phyloP scores from a whole-genome alignment of 1,139 yeast species.

The Debaryomyces sp. region DNA sequence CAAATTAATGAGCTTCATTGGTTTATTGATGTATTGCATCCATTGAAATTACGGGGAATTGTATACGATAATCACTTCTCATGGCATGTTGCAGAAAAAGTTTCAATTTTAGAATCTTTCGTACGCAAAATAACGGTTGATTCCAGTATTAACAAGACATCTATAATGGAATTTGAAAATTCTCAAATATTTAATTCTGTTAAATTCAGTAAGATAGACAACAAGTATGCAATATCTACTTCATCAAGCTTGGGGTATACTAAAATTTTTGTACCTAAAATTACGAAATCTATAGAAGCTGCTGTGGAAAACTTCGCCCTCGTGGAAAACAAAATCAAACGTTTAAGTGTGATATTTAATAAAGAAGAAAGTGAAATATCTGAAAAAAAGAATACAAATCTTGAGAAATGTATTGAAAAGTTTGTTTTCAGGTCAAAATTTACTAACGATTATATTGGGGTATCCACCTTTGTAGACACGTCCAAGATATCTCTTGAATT shows the following conservation, averaged over 20 bases:
- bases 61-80: constrained; percentile 22
- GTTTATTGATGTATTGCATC: constrained; percentile 21
- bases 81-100: constrained; percentile 17
- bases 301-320: constrained; percentile 16
- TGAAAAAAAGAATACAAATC: not conserved
- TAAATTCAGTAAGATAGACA: constrained; percentile 19
- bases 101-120: constrained; percentile 20
- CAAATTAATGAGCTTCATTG: constrained; percentile 25
- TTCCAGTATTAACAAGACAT: constrained; percentile 13
- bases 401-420: not conserved
- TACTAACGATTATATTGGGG: constrained; percentile 39
- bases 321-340: constrained; percentile 19
- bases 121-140: constrained; percentile 20
- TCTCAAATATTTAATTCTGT: constrained; percentile 29
- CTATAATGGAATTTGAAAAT: constrained; percentile 31
- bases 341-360: not conserved
- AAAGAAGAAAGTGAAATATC: not conserved
- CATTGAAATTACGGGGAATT: constrained; percentile 20
- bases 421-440: constrained; percentile 30
- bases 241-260: constrained; percentile 33
- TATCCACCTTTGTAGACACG: constrained; percentile 34
- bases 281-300: constrained; percentile 24
- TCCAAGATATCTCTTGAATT: constrained; percentile 38
- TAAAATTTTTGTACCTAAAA: constrained; percentile 34
- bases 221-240: constrained; percentile 20